These are phyloP conservation scores for Coemansia pectinata DNA, from an alignment of 192 early-diverging fungal genomes.

Conservation along the genomic window DNA sequence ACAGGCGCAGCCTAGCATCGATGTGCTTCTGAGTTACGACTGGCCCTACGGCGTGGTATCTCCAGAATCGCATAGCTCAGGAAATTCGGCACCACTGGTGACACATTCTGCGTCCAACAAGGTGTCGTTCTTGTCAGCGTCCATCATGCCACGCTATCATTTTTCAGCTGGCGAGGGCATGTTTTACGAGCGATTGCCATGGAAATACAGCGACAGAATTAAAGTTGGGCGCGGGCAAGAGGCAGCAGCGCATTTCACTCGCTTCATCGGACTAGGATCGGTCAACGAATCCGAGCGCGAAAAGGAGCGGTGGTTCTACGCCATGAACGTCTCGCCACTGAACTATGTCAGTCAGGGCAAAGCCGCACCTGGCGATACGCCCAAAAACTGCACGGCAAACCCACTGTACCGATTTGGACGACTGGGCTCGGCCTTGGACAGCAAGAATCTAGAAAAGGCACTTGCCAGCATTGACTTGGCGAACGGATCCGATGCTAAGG, in stretches of 20 bases:
- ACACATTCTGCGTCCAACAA: conserved; percentile 26
- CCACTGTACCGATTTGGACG: conserved; percentile 48
- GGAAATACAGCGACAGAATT: conserved; percentile 49
- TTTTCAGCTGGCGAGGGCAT: conserved; percentile 67
- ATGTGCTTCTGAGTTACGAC: conserved; percentile 83
- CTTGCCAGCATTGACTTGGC: conserved; percentile 52
- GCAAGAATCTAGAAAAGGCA: conserved; percentile 7
- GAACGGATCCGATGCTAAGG: conserved; percentile 53
- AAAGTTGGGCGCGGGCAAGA: conserved; percentile 18
- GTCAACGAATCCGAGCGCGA: conserved; percentile 59
- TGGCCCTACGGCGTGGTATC: conserved; percentile 66
- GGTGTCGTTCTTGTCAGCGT: conserved; percentile 45
- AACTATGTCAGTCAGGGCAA: conserved; percentile 37
- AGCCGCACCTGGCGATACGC: conserved; percentile 26
- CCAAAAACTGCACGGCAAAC: conserved; percentile 59
- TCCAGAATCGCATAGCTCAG: neutral
- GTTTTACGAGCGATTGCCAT: conserved; percentile 89
- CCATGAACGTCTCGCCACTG: conserved; percentile 79
- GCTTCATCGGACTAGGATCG: conserved; percentile 81
- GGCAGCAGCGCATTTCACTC: conserved; percentile 54
- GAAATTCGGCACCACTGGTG: neutral
- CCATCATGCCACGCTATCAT: conserved; percentile 84
- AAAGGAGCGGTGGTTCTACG: conserved; percentile 91
- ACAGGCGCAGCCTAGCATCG: conserved; percentile 52
- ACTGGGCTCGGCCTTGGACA: conserved; percentile 16